Conservation (phyloP, 805 yeast species). For the Candida hungchunana region DNA sequence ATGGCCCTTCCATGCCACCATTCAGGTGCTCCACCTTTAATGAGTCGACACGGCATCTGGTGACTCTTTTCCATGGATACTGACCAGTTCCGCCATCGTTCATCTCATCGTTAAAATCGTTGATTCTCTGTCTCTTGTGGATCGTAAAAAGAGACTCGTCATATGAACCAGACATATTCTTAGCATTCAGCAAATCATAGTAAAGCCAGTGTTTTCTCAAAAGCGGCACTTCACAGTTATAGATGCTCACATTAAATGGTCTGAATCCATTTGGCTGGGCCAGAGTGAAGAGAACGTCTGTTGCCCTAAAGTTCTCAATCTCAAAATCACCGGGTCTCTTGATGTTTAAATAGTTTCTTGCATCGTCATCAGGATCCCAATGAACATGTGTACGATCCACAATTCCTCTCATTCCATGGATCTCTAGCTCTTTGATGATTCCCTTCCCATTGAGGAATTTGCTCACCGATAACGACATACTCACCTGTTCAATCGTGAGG, state of each 20-base stretch:
- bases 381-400: slow-evolving; percentile 85
- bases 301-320: slow-evolving; percentile 74
- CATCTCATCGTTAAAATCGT: slow-evolving; percentile 35
- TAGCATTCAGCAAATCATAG: slow-evolving; percentile 81
- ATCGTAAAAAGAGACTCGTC: slow-evolving; percentile 92
- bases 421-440: slow-evolving; percentile 70
- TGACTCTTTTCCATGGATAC: slow-evolving; percentile 54
- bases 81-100: slow-evolving; percentile 18
- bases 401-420: slow-evolving; percentile 86
- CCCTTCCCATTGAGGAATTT: slow-evolving; percentile 93
- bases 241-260: slow-evolving; percentile 84
- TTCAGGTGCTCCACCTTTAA: slow-evolving; percentile 85
- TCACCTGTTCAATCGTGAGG: slow-evolving; percentile 79
- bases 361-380: slow-evolving; percentile 81
- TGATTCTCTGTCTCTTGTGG: slow-evolving; percentile 66
- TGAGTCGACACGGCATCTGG: slow-evolving; percentile 80
- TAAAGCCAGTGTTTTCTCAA: slow-evolving; percentile 92
- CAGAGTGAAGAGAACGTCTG: slow-evolving; percentile 79
- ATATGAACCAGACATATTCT: slow-evolving; percentile 82
- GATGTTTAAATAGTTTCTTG: slow-evolving; percentile 71
- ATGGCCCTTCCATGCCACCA: slow-evolving; percentile 87
- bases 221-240: slow-evolving; percentile 73
- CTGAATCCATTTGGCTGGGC: slow-evolving; percentile 78
- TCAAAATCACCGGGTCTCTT: slow-evolving; percentile 90
- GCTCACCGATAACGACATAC: slow-evolving; percentile 71